These are phyloP conservation scores for Hyphopichia buzzinii DNA, from an alignment of 1,139 yeast species.

Conservation along the genomic window DNA sequence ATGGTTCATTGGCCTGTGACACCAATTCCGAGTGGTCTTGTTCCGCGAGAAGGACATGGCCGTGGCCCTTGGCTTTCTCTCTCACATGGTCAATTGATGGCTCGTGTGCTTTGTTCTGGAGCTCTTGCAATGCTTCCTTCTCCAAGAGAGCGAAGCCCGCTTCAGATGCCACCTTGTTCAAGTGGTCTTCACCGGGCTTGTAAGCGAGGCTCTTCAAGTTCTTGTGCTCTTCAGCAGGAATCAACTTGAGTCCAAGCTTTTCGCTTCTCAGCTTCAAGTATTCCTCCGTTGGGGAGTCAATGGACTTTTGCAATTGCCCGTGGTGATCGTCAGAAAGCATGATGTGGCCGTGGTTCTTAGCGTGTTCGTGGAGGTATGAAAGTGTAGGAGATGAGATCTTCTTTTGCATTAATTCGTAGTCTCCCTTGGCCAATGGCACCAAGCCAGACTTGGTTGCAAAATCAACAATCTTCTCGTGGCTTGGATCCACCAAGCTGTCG, in stretches of 20 bases:
- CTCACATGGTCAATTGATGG: constrained; percentile 6
- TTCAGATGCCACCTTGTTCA: constrained; percentile 9
- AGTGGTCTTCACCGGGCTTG: constrained; percentile 14
- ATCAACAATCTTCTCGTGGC: constrained; percentile 11
- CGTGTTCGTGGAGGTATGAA: constrained; percentile 19
- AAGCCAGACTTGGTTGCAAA: constrained; percentile 17
- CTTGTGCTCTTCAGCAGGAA: constrained; percentile 19
- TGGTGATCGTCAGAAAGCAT: constrained; percentile 5
- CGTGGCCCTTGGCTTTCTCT: constrained; percentile 3
- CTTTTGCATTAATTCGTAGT: constrained; percentile 6
- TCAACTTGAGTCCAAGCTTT: constrained; percentile 3
- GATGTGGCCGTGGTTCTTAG: constrained; percentile 6
- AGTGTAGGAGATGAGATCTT: constrained; percentile 16
- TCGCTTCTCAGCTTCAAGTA: constrained; percentile 3
- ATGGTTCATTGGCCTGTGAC: constrained; percentile 13
- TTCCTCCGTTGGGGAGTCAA: constrained; percentile 4
- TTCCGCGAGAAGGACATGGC: constrained; percentile 13
- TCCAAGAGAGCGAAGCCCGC: constrained; percentile 13
- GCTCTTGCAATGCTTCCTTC: constrained; percentile 1
- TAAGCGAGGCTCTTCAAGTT: constrained; percentile 8
- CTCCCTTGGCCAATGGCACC: constrained; percentile 6
- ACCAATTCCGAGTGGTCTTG: constrained; percentile 20
- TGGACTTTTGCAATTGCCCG: neutral
- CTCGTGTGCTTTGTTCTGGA: constrained; percentile 3
- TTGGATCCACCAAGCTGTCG: constrained; percentile 16